Base-by-base conservation (phyloP, 768 basidiomycete genomes). In the Mycena capillaripes region DNA sequence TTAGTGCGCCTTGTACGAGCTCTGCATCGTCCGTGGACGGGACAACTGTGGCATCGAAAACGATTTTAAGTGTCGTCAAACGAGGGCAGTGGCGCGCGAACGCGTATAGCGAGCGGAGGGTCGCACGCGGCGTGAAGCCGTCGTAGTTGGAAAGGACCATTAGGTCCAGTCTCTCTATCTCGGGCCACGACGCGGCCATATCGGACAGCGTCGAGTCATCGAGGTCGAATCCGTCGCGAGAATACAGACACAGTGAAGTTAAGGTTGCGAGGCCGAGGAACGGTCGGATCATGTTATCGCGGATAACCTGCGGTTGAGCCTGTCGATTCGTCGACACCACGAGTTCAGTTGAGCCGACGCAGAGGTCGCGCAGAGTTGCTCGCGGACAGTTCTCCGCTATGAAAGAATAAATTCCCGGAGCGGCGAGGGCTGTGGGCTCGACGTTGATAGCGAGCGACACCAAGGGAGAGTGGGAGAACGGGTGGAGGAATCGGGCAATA, bases 161-260 rank as follows among this genome's bases (percentile, higher is more conserved):
- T 30, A 56, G 53, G 30, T 56, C 53, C 53, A 61, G 40, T 30
- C 9, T n/a, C 40, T 61, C 60, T 6, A 61, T 61, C 19, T 40
- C 17, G 60, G 60, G 60, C 60, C 60, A 61, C 27, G 60, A 46
- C 60, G 29, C 60, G 29, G 44, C 60, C 44, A 61, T 61, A 10
- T 11, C 44, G 30, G 60, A 61, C 32, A 61, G 44, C 19, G 60
- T 61, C 5, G 42, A 14, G 23, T 61, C 60, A 4, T 61, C 60
- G 60, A 61, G 60, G 25, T 61, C 44, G 42, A 61, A 61, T 21
- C 60, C 60, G 44, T 61, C 40, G 42, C 21, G 42, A 40, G 60
- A 61, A 32, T 30, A 46, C 30, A 61, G 60, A 46, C 42, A 48
- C 60, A 61, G 60, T 46, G 44, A 30, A n/a, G 42, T 61, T 14